These are phyloP conservation scores for Lippia alba DNA, from an alignment of 305 asterid species.

Conservation along the genomic window DNA sequence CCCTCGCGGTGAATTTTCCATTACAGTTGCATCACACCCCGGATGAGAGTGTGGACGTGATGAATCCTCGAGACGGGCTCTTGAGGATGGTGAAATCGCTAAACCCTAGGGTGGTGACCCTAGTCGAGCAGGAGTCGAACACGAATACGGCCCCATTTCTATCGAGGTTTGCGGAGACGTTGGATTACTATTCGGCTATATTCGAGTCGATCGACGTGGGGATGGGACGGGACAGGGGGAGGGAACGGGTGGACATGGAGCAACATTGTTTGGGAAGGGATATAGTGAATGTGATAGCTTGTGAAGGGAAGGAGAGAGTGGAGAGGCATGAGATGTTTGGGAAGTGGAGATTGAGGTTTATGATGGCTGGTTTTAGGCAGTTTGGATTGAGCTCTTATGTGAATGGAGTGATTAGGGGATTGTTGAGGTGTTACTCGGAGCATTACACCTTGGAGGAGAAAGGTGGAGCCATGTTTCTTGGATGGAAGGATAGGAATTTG, in stretches of 20 bases:
- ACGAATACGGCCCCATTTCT: constrained; percentile 70
- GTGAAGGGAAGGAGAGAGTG: constrained; percentile 62
- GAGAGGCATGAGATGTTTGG: constrained; percentile 56
- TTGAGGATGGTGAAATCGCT: constrained; percentile 65
- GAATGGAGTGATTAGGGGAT: constrained; percentile 59
- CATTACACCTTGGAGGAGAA: constrained; percentile 67
- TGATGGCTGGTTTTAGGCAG: constrained; percentile 58
- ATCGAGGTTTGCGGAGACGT: constrained; percentile 59
- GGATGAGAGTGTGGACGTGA: constrained; percentile 69
- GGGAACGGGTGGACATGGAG: constrained; percentile 50
- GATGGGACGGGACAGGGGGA: constrained; percentile 39
- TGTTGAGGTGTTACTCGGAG: constrained; percentile 67
- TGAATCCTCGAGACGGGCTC: constrained; percentile 64
- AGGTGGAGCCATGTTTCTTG: constrained; percentile 73
- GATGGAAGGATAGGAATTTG: constrained; percentile 77
- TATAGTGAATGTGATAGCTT: constrained; percentile 55
- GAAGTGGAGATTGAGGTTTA: constrained; percentile 55
- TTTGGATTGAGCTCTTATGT: constrained; percentile 51
- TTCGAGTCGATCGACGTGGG: constrained; percentile 67
- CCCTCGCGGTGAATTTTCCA: constrained; percentile 70
- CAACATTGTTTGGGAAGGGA: constrained; percentile 52
- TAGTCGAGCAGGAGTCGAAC: constrained; percentile 73
- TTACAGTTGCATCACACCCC: constrained; percentile 73
- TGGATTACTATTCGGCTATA: constrained; percentile 67
- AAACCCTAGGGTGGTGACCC: constrained; percentile 71